phyloP scores from a whole-genome alignment of 108 stramenopile species.

The Bacterosira constricta region DNA sequence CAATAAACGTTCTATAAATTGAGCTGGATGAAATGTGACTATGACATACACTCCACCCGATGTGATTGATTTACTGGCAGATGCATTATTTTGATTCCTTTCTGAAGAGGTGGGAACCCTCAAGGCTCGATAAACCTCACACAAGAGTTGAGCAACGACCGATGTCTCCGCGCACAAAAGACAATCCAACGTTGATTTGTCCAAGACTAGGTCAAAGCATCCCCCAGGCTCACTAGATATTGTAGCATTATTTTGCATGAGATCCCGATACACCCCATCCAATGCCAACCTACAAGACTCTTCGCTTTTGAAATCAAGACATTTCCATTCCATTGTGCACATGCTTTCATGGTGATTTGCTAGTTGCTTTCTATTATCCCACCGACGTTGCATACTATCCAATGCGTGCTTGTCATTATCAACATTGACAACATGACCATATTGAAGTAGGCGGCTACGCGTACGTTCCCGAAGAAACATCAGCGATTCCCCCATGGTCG shows the following conservation, averaged over 20 bases:
- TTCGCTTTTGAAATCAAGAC: slow-evolving; percentile 26
- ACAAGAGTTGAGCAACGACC: slow-evolving; percentile 61
- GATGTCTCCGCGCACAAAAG: slow-evolving; percentile 70
- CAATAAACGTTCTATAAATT: slow-evolving; percentile 63
- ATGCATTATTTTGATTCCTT: not conserved
- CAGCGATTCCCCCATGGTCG: slow-evolving; percentile 73
- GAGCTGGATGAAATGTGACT: slow-evolving; percentile 74
- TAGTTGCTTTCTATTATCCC: slow-evolving; percentile 30
- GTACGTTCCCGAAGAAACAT: slow-evolving; percentile 20
- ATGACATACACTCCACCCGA: slow-evolving; percentile 70
- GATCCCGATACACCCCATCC: slow-evolving; percentile 16
- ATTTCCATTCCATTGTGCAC: slow-evolving; percentile 45
- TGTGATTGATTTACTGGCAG: not conserved
- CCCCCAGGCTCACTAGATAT: slow-evolving; percentile 5
- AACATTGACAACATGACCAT: slow-evolving; percentile 64
- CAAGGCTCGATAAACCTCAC: slow-evolving; percentile 67
- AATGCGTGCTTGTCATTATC: slow-evolving; percentile 68
- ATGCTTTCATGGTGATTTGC: not conserved
- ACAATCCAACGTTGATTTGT: slow-evolving; percentile 88
- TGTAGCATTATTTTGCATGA: not conserved
- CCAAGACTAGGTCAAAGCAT: slow-evolving; percentile 71
- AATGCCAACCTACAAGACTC: slow-evolving; percentile 24
- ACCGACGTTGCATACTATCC: slow-evolving; percentile 62
- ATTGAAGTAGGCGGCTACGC: slow-evolving; percentile 24
- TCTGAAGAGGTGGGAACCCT: slow-evolving; percentile 15